phyloP scores from a whole-genome alignment of 345 rosid species.

The Syzygium aromaticum region DNA sequence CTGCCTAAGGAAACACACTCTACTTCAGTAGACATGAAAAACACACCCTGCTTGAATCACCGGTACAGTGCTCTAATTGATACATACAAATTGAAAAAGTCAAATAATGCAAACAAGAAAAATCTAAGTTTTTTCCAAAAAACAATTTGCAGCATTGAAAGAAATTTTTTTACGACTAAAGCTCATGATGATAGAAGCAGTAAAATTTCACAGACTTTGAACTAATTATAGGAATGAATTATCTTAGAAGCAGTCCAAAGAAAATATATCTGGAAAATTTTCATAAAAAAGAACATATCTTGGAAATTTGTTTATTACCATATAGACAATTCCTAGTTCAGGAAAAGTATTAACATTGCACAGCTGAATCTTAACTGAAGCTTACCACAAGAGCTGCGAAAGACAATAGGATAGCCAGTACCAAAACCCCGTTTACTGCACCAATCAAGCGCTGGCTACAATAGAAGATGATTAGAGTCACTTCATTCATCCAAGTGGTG shows the following conservation, averaged over 20 bases:
- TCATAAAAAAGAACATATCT: background rate
- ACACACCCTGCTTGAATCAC: background rate
- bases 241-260: background rate
- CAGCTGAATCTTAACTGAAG: background rate
- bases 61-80: background rate
- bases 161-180: background rate
- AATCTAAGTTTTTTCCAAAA: background rate
- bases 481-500: background rate
- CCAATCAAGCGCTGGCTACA: conserved; percentile 88
- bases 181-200: background rate
- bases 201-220: background rate
- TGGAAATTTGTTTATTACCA: background rate
- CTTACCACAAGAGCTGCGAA: conserved; percentile 88
- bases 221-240: background rate
- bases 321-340: background rate
- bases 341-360: background rate
- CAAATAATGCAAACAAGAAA: background rate
- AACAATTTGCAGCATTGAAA: background rate
- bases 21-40: background rate
- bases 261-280: background rate
- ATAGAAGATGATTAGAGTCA: conserved; percentile 1
- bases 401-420: conserved; percentile 54
- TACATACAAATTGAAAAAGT: background rate
- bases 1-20: conserved; percentile 36
- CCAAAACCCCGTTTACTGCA: conserved; percentile 71